Evolutionary conservation across 2,329 filamentous ascomycete species (phyloP).

Genomic region (Arthrobotrys conoides): DNA sequence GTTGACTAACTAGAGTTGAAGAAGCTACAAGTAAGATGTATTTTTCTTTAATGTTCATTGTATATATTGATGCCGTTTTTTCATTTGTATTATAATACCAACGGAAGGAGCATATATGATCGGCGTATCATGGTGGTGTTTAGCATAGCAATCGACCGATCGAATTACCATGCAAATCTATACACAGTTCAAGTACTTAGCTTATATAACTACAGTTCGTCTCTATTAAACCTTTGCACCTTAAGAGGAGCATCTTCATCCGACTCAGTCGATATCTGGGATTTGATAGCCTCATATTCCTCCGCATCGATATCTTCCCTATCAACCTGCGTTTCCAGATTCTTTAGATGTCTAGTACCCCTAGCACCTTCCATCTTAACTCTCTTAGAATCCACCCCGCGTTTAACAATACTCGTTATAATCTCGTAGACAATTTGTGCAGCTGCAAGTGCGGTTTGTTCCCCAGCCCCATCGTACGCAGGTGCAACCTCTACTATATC

Average conservation of each 20-base stretch:
- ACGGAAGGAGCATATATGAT: slow-evolving; percentile 39
- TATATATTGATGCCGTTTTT: slow-evolving; percentile 44
- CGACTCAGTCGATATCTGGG: background rate
- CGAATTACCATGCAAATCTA: slow-evolving; percentile 5
- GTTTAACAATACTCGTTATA: slow-evolving; percentile 81
- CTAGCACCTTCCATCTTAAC: slow-evolving; percentile 49
- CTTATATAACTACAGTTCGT: slow-evolving; percentile 3
- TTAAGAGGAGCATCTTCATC: background rate
- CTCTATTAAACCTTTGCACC: background rate
- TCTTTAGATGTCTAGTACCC: slow-evolving; percentile 59
- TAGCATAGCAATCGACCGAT: slow-evolving; percentile 33
- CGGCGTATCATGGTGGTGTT: slow-evolving; percentile 39
- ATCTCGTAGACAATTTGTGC: slow-evolving; percentile 89
- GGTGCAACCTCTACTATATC: slow-evolving; percentile 92
- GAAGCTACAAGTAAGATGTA: background rate
- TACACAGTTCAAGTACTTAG: background rate
- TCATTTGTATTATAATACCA: slow-evolving; percentile 45
- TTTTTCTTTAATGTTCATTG: slow-evolving; percentile 22
- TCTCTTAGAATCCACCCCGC: slow-evolving; percentile 68
- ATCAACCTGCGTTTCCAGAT: background rate
- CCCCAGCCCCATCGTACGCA: slow-evolving; percentile 83
- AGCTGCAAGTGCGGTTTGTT: slow-evolving; percentile 85
- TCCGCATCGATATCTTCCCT: background rate
- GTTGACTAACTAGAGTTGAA: background rate
- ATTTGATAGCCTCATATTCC: background rate